These are phyloP conservation scores for Corchorus olitorius DNA, from an alignment of 345 rosid species.

Conservation along the genomic window DNA sequence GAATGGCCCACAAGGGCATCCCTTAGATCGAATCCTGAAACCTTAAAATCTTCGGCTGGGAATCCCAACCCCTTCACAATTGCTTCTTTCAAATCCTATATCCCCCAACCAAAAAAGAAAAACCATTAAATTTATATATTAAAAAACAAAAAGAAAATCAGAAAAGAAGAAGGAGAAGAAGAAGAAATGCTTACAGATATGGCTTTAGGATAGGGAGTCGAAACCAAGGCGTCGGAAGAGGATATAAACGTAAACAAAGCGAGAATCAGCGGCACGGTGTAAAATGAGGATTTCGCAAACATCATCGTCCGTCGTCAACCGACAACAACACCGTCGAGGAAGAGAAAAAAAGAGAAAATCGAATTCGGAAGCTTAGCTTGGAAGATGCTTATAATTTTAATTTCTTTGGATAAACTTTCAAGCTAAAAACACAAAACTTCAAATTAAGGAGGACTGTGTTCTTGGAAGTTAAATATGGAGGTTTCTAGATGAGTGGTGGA, in stretches of 20 bases:
- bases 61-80: slow-evolving; percentile 85
- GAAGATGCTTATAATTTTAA: background rate
- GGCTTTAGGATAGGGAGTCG: slow-evolving; percentile 69
- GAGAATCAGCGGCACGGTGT: slow-evolving; percentile 32
- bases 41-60: slow-evolving; percentile 67
- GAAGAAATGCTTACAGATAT: slow-evolving; percentile 51
- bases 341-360: background rate
- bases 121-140: background rate
- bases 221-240: slow-evolving; percentile 38
- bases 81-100: slow-evolving; percentile 88
- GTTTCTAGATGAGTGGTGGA: slow-evolving; percentile 21
- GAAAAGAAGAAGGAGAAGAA: background rate
- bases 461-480: background rate
- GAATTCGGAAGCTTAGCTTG: background rate
- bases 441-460: background rate
- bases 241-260: slow-evolving; percentile 39
- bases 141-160: background rate
- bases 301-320: slow-evolving; percentile 16
- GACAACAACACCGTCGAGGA: background rate
- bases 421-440: background rate
- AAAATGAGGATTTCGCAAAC: slow-evolving; percentile 24
- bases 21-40: slow-evolving; percentile 75
- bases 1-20: slow-evolving; percentile 89
- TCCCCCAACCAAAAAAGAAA: background rate
- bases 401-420: background rate